These are phyloP conservation scores for Verticillium alfalfae DNA, from an alignment of 2,329 filamentous ascomycete species.

Conservation along the genomic window DNA sequence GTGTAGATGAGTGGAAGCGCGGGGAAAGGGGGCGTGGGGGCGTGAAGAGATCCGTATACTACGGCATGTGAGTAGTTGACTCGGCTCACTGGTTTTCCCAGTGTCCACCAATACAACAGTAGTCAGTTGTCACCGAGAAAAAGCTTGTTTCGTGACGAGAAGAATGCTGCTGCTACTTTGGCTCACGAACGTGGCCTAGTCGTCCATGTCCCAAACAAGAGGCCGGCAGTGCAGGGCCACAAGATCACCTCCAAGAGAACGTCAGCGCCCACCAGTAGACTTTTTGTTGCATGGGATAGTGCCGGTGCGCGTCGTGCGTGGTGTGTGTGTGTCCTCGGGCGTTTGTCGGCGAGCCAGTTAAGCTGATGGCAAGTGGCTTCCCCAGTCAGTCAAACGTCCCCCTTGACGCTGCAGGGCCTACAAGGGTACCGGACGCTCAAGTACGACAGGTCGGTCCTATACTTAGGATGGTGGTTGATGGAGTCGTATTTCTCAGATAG, in stretches of 20 bases:
- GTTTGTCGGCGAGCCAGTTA: not conserved
- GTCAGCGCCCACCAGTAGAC: not conserved
- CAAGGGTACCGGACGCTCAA: not conserved
- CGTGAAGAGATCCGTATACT: not conserved
- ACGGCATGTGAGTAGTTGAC: not conserved
- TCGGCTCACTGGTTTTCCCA: not conserved
- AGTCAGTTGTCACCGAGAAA: not conserved
- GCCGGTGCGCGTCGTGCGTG: not conserved
- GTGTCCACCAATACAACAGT: not conserved
- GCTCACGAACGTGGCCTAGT: not conserved
- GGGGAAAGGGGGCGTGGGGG: not conserved
- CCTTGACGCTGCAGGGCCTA: not conserved
- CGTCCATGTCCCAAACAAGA: constrained; percentile 5
- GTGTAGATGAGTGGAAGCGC: not conserved
- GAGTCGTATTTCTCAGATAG: not conserved
- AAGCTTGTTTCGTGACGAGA: not conserved
- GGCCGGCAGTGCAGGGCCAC: constrained; percentile 4
- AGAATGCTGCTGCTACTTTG: not conserved
- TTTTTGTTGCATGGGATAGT: not conserved
- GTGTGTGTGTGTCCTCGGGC: not conserved
- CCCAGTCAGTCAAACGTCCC: not conserved
- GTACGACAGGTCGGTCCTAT: not conserved
- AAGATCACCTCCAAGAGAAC: constrained; percentile 1
- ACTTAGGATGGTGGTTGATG: not conserved
- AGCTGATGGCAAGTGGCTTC: not conserved